These are phyloP conservation scores for Ciborinia camelliae DNA, from an alignment of 2,329 filamentous ascomycete species.

Conservation along the genomic window DNA sequence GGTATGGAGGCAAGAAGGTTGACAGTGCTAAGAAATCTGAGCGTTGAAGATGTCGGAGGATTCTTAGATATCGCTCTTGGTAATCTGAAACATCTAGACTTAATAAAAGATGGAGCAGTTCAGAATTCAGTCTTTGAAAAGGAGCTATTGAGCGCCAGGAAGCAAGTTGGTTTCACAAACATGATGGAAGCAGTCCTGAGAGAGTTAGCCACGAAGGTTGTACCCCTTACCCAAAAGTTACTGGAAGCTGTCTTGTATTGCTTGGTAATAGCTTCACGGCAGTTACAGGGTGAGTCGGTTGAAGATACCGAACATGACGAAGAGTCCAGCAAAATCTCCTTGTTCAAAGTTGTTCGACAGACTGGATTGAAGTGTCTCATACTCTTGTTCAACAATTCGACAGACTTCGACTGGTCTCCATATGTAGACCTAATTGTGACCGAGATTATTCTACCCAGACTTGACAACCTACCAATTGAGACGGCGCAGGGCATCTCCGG, in stretches of 20 bases:
- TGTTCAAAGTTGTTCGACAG: slow-evolving; percentile 64
- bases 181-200: slow-evolving; percentile 86
- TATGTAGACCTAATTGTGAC: slow-evolving; percentile 70
- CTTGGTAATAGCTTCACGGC: slow-evolving; percentile 65
- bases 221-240: slow-evolving; percentile 64
- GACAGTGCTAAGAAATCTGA: slow-evolving; percentile 74
- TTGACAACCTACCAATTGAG: slow-evolving; percentile 76
- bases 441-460: slow-evolving; percentile 71
- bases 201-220: slow-evolving; percentile 72
- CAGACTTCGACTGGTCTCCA: slow-evolving; percentile 65
- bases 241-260: slow-evolving; percentile 80
- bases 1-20: slow-evolving; percentile 80
- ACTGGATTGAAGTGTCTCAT: slow-evolving; percentile 80
- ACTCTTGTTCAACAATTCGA: slow-evolving; percentile 70
- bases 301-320: slow-evolving; percentile 39
- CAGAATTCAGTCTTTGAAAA: slow-evolving; percentile 49
- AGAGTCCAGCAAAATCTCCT: slow-evolving; percentile 45
- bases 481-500: slow-evolving; percentile 87
- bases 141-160: slow-evolving; percentile 64
- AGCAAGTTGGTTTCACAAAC: slow-evolving; percentile 87
- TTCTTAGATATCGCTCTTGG: slow-evolving; percentile 84
- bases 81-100: slow-evolving; percentile 57
- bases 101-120: slow-evolving; percentile 46
- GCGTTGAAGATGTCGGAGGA: slow-evolving; percentile 67
- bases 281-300: slow-evolving; percentile 43